Percentiles rank a stretch among this genome's conserved stretches.
phyloP scores from a whole-genome alignment of 202 grass and related monocot genomes.

The Carex sylvatica region DNA sequence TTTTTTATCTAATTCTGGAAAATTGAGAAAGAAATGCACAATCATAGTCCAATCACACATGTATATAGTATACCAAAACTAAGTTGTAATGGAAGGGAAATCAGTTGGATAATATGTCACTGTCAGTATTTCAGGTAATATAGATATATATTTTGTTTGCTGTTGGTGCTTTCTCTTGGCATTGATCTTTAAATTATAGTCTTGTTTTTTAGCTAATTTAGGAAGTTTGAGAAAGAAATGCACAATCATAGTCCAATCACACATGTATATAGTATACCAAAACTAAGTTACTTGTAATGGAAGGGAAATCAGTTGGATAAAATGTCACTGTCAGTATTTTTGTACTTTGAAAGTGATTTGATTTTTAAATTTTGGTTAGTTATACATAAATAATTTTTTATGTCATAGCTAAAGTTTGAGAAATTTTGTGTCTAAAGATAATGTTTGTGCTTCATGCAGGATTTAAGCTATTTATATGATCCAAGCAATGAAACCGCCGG shows the following conservation, averaged over 20 bases:
- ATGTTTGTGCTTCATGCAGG: slow-evolving; percentile 31
- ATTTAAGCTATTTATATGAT: slow-evolving; percentile 70
- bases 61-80: background rate
- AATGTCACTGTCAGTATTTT: background rate
- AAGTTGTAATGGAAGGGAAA: background rate
- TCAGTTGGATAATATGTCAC: background rate
- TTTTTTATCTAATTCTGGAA: slow-evolving; percentile 2
- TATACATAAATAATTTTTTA: background rate
- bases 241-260: background rate
- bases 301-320: background rate
- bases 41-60: background rate
- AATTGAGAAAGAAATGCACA: background rate
- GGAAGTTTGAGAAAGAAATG: background rate
- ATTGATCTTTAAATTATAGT: slow-evolving; percentile 6
- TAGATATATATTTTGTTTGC: background rate
- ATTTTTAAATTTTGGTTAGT: background rate
- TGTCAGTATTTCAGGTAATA: background rate
- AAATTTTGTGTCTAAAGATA: background rate
- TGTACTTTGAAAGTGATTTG: background rate
- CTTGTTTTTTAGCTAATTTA: background rate
- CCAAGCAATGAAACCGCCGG: slow-evolving; percentile 71
- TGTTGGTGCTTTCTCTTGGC: background rate
- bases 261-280: background rate
- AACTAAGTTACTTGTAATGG: background rate
- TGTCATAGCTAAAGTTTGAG: background rate